Evolutionary conservation across 208 protist genomes (phyloP).

Genomic region (Crithidia brevicula): DNA sequence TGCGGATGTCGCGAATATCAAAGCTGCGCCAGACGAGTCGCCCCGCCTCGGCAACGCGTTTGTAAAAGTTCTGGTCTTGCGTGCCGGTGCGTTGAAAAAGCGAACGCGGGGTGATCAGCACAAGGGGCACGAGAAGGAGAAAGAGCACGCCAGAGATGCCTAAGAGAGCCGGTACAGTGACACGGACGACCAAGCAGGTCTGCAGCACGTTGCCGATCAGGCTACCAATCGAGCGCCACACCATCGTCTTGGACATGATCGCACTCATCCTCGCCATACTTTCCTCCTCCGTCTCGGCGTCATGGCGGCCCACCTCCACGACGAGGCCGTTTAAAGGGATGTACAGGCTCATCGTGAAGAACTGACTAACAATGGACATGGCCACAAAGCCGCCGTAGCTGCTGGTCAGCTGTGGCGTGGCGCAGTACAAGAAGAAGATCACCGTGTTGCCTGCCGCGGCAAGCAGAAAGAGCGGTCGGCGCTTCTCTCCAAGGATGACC

Average conservation of each 20-base stretch:
- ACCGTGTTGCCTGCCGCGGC: conserved; percentile 28
- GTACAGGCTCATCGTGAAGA: conserved; percentile 48
- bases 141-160: conserved; percentile 32
- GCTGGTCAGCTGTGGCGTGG: background rate
- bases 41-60: conserved; percentile 7
- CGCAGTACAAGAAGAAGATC: conserved; percentile 35
- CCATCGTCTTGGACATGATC: conserved; percentile 54
- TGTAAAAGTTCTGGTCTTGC: conserved; percentile 26
- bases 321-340: conserved; percentile 58
- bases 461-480: conserved; percentile 46
- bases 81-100: conserved; percentile 35
- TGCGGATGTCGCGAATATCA: conserved; percentile 22
- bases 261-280: conserved; percentile 44
- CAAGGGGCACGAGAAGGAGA: conserved; percentile 29
- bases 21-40: conserved; percentile 23
- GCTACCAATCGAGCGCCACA: conserved; percentile 45
- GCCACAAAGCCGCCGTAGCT: conserved; percentile 29
- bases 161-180: conserved; percentile 22
- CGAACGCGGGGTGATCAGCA: conserved; percentile 21
- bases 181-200: conserved; percentile 14
- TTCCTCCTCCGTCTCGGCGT: conserved; percentile 48
- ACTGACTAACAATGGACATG: conserved; percentile 33
- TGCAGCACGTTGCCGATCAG: conserved; percentile 40
- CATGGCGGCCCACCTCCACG: conserved; percentile 47
- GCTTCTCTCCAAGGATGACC: conserved; percentile 39